These are phyloP conservation scores for Exophiala oligosperma DNA, from an alignment of 2,329 filamentous ascomycete genomes.

Conservation along the genomic window DNA sequence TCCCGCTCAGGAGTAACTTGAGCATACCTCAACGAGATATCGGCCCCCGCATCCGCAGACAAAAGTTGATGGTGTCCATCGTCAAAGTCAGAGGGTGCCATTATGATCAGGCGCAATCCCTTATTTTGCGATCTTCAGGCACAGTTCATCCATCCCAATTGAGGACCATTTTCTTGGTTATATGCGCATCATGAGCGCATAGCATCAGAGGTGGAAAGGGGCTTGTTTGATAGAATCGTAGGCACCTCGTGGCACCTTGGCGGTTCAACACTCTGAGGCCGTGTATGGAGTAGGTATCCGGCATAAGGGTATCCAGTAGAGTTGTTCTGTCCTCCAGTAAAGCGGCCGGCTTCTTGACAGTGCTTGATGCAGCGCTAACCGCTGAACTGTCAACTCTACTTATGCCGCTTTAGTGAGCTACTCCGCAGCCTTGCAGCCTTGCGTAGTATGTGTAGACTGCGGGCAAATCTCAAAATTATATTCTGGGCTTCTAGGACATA, in stretches of 20 bases:
- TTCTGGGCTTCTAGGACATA: not conserved
- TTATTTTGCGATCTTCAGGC: not conserved
- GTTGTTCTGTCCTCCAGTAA: too few species aligned
- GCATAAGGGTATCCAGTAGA: too few species aligned
- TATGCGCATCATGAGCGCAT: not conserved
- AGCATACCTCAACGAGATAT: conserved; percentile 16
- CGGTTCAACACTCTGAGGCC: not conserved
- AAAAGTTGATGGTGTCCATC: conserved; percentile 16
- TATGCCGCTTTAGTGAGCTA: too few species aligned
- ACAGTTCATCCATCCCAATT: not conserved
- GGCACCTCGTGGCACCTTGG: not conserved
- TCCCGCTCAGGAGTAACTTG: not conserved
- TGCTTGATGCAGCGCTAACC: too few species aligned
- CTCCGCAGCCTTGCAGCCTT: not conserved
- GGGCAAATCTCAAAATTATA: not conserved
- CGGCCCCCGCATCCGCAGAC: conserved; percentile 15
- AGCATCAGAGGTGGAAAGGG: not conserved
- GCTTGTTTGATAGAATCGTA: too few species aligned
- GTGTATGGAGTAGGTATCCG: not conserved
- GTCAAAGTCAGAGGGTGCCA: conserved; percentile 1
- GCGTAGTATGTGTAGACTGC: not conserved
- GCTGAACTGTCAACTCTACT: too few species aligned
- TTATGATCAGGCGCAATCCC: not conserved
- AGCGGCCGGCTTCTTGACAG: too few species aligned
- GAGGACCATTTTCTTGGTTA: not conserved